Base-by-base conservation (phyloP, 768 basidiomycete genomes). In the Serendipita sp. region DNA sequence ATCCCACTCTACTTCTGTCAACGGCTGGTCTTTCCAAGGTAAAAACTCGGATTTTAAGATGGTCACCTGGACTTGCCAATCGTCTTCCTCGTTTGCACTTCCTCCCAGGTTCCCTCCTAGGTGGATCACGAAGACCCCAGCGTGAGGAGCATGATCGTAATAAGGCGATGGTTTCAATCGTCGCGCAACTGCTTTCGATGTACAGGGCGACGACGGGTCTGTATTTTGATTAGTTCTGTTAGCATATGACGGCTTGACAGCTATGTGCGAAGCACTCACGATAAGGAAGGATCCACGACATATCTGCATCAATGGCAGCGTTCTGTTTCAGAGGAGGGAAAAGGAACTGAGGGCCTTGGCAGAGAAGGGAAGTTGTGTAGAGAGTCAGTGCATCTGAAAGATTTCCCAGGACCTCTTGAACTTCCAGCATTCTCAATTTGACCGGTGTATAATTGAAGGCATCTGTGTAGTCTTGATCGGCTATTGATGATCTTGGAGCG, bases 231-330 rank as follows among this genome's bases (percentile, higher is more conserved):
- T 7, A 41, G 5, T 41, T 5, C 38, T 13, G 13, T 41, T 13
- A 41, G 13, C 13, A 41, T 7, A 41, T 7, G 7, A 13, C 13
- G 38, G 38, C 13, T 5, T 5, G 5, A 41, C 38, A 13, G 13
- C 38, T 2, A 41, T 5, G 5, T 41, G 7, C 5, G 13, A 41
- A 13, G 38, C 38, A 41, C 38, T 41, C 38, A 41, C 35, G 56
- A 37, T 60, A 60, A 60, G 56, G 56, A 24, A 60, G 56, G 35
- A 60, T 60, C 56, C 56, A 60, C 8, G 56, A 60, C 18, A 60
- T 60, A 10, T 60, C 28, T 8, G 24, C 24, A 35, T 60, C 35
- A n/a, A 60, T n/a, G 18, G 24, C 16, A 35, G 34, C 56, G 35
- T 60, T 3, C 24, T 24, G 56, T n/a, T 60, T 60, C 24, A 60